Percentiles rank a stretch among this genome's conserved stretches.
Conservation (phyloP, 345 rosid genomes). For the Isatis tinctoria region DNA sequence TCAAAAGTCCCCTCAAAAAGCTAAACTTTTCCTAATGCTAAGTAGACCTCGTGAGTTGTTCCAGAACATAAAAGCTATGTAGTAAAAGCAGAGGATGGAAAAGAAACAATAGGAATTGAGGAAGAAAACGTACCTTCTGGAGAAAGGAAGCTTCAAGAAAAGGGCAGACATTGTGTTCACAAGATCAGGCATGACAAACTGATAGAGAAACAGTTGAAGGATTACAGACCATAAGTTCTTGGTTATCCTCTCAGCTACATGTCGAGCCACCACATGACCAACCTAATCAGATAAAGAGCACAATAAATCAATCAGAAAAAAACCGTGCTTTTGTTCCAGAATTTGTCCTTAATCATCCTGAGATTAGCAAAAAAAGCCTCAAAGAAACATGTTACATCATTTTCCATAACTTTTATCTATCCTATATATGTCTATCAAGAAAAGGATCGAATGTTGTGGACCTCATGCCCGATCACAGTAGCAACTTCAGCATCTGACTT, state of each 20-base stretch:
- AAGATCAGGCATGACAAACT: slow-evolving; percentile 74
- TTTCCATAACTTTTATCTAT: not conserved
- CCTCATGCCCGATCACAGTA: slow-evolving; percentile 90
- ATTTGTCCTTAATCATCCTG: not conserved
- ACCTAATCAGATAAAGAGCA: slow-evolving; percentile 44
- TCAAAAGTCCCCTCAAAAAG: not conserved
- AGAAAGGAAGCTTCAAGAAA: slow-evolving; percentile 84
- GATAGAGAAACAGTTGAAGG: slow-evolving; percentile 61
- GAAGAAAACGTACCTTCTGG: slow-evolving; percentile 55
- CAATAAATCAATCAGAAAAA: not conserved
- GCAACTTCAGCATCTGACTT: slow-evolving; percentile 83
- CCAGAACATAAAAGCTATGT: not conserved
- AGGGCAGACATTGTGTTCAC: slow-evolving; percentile 72
- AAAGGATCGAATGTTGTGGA: slow-evolving; percentile 13
- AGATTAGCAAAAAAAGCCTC: not conserved
- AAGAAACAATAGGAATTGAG: not conserved
- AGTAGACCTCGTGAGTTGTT: not conserved
- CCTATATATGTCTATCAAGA: not conserved
- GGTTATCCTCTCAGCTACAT: slow-evolving; percentile 65
- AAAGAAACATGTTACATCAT: not conserved
- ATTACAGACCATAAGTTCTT: slow-evolving; percentile 81
- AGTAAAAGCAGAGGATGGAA: not conserved
- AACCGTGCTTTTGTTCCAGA: not conserved
- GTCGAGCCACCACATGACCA: slow-evolving; percentile 91
- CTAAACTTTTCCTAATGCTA: not conserved